Percentiles rank a stretch among this genome's conserved stretches.
These are phyloP conservation scores for Flaveria brownii DNA, from an alignment of 129 eudicot genomes.

Conservation along the genomic window DNA sequence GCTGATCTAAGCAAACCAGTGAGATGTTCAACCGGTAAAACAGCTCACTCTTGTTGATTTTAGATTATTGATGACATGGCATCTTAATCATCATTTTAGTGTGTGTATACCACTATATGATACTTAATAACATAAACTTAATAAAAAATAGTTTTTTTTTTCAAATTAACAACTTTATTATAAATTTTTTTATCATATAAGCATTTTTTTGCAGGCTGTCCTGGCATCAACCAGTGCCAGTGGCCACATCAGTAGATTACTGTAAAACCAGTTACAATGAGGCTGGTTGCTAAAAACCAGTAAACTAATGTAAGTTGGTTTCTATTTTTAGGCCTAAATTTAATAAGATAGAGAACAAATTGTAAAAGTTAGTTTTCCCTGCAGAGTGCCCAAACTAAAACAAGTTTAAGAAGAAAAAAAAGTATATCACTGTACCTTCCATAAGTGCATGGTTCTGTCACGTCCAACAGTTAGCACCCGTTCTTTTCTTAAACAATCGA, in stretches of 20 bases:
- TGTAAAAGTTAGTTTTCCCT: background rate
- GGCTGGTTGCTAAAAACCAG: background rate
- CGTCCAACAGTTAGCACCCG: conserved; percentile 83
- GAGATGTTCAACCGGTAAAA: too few species aligned
- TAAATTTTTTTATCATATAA: too few species aligned
- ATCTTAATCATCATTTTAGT: too few species aligned
- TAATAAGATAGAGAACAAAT: background rate
- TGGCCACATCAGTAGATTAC: background rate
- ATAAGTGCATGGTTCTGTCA: conserved; percentile 82
- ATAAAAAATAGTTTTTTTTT: too few species aligned
- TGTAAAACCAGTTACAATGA: background rate
- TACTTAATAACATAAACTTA: too few species aligned
- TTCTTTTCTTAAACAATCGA: conserved; percentile 84
- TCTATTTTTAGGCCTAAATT: background rate
- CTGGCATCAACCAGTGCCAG: background rate
- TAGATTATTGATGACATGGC: too few species aligned
- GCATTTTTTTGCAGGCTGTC: too few species aligned
- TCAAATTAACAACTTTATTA: too few species aligned
- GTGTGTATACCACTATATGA: too few species aligned
- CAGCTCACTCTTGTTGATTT: too few species aligned
- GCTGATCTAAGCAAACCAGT: too few species aligned
- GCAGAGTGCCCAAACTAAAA: background rate
- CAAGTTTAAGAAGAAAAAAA: background rate
- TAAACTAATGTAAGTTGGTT: background rate
- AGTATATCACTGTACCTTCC: conserved; percentile 58